Conservation (phyloP, 768 basidiomycete genomes). For the Xanthoconium purpureum region DNA sequence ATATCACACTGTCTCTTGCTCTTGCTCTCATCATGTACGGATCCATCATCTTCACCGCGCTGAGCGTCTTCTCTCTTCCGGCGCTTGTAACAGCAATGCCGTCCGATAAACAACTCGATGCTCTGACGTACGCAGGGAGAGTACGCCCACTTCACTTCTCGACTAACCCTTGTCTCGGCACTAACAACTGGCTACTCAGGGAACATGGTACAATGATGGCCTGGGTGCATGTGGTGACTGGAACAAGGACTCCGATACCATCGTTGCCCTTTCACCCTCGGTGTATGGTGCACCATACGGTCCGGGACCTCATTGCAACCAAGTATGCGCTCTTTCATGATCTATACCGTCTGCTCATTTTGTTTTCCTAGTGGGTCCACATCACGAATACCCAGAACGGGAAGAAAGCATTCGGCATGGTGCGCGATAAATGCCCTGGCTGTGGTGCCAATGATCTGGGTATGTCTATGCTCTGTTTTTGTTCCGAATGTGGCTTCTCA, state of each 20-base stretch:
- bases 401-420: slow-evolving; percentile 45
- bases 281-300: slow-evolving; percentile 39
- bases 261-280: slow-evolving; percentile 56
- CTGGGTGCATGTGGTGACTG: slow-evolving; percentile 61
- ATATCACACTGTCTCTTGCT: background rate
- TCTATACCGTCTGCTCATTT: background rate
- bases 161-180: background rate
- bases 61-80: slow-evolving; percentile 42
- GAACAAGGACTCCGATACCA: slow-evolving; percentile 45
- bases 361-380: slow-evolving; percentile 44
- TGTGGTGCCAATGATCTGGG: slow-evolving; percentile 54
- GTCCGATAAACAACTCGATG: slow-evolving; percentile 37
- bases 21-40: slow-evolving; percentile 13
- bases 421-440: slow-evolving; percentile 55
- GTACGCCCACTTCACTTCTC: slow-evolving; percentile 36
- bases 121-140: slow-evolving; percentile 45
- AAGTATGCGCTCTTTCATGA: slow-evolving; percentile 39
- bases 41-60: slow-evolving; percentile 28
- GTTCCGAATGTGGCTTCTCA: background rate
- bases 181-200: slow-evolving; percentile 37
- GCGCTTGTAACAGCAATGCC: slow-evolving; percentile 37
- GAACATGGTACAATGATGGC: slow-evolving; percentile 58
- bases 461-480: slow-evolving; percentile 30
- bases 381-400: slow-evolving; percentile 56
- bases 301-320: slow-evolving; percentile 53